phyloP scores from a whole-genome alignment of 805 yeast genomes.

The Soucietia sequanensis region DNA sequence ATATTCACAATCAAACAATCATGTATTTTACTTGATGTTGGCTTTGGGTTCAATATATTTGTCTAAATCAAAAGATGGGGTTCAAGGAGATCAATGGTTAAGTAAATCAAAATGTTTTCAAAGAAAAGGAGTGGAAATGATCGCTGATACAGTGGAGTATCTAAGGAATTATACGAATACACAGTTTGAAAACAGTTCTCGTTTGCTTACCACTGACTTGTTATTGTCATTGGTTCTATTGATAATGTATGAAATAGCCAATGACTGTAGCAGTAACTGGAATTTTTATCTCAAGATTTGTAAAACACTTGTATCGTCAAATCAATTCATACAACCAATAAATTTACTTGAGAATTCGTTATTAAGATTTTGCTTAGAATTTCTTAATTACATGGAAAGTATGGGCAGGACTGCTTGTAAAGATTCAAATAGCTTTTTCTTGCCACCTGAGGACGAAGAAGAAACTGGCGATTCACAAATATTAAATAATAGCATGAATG shows the following conservation, averaged over 20 bases:
- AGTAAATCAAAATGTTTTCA: constrained; percentile 14
- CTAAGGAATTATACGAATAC: too few species aligned
- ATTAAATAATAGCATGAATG: neutral
- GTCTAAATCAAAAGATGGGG: constrained; percentile 11
- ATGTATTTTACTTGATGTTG: constrained; percentile 21
- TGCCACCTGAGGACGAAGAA: constrained; percentile 11
- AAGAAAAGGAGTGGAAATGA: constrained; percentile 13
- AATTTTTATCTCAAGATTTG: constrained; percentile 16
- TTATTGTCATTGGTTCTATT: constrained; percentile 19
- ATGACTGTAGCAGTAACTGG: constrained; percentile 24
- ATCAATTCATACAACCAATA: constrained; percentile 15
- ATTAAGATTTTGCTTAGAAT: constrained; percentile 21
- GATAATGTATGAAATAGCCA: constrained; percentile 24
- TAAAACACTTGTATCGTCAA: constrained; percentile 14
- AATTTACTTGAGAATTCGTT: constrained; percentile 17
- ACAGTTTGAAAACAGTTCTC: neutral
- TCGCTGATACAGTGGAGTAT: too few species aligned
- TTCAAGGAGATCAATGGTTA: constrained; percentile 16
- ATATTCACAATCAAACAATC: constrained; percentile 20
- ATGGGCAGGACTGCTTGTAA: constrained; percentile 31
- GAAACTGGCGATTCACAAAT: neutral
- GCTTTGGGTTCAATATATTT: constrained; percentile 25
- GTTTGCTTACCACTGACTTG: constrained; percentile 12
- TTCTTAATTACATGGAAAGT: constrained; percentile 23
- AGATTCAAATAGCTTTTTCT: constrained; percentile 20